Percentiles rank a stretch among this genome's conserved stretches.
Conservation (phyloP, 2,329 filamentous ascomycete species). For the Septoria petroselini region DNA sequence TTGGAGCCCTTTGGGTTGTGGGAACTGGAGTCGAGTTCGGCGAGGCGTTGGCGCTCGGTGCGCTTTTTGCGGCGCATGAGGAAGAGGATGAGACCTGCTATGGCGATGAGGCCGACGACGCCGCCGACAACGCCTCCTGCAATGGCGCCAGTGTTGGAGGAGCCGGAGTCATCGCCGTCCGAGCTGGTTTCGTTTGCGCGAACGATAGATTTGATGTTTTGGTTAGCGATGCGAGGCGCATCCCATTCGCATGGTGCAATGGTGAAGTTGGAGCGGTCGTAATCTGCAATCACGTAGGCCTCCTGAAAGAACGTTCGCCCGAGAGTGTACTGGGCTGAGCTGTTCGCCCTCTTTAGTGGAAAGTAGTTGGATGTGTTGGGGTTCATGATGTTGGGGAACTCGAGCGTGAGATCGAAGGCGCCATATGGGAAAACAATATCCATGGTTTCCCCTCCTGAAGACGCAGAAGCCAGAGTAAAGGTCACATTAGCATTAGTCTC, state of each 20-base stretch:
- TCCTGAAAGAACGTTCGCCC: constrained; percentile 41
- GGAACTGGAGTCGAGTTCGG: constrained; percentile 38
- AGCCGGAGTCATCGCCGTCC: constrained; percentile 21
- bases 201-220: constrained; percentile 34
- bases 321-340: constrained; percentile 38
- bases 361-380: constrained; percentile 36
- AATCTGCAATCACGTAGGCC: constrained; percentile 41
- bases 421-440: constrained; percentile 39
- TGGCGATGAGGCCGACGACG: constrained; percentile 31
- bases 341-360: constrained; percentile 36
- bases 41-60: constrained; percentile 28
- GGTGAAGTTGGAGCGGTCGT: constrained; percentile 39
- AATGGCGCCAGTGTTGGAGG: constrained; percentile 35
- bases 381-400: constrained; percentile 33
- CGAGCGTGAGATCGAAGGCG: constrained; percentile 37
- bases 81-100: constrained; percentile 32
- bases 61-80: constrained; percentile 31
- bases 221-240: constrained; percentile 21
- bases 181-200: constrained; percentile 27
- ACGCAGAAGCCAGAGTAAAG: constrained; percentile 34
- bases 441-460: constrained; percentile 30
- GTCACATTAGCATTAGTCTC: constrained; percentile 35
- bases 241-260: constrained; percentile 39
- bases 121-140: constrained; percentile 38
- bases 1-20: constrained; percentile 30